phyloP scores from a whole-genome alignment of 78 protist species.

The Cavenderia fasciculata region DNA sequence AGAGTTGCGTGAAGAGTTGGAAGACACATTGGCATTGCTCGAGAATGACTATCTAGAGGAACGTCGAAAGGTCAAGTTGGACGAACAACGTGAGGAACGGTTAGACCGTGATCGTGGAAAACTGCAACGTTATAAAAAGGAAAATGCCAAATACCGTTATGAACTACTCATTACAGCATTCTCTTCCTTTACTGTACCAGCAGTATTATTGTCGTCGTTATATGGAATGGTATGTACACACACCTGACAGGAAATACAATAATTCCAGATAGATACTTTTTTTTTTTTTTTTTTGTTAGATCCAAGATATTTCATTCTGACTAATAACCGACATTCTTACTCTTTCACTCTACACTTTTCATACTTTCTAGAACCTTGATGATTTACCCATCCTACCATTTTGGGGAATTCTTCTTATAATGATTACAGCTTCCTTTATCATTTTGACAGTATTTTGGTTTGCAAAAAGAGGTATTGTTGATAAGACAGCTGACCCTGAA shows the following conservation, averaged over 20 bases:
- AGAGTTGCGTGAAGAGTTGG: constrained; percentile 34
- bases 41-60: constrained; percentile 25
- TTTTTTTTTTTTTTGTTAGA: no score
- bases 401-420: background rate
- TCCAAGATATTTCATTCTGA: background rate
- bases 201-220: background rate
- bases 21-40: constrained; percentile 11
- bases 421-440: background rate
- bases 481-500: no score
- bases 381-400: constrained; percentile 21
- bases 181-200: constrained; percentile 13
- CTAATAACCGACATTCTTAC: background rate
- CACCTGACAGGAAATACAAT: no score
- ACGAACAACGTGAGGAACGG: constrained; percentile 5
- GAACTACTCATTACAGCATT: constrained; percentile 5
- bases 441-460: background rate
- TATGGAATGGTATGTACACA: constrained; percentile 35
- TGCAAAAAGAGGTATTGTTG: constrained; percentile 7
- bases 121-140: background rate
- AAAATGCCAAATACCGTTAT: constrained; percentile 5
- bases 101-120: constrained; percentile 1
- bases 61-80: background rate
- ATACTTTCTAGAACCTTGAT: background rate
- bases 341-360: background rate
- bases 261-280: background rate